These are phyloP conservation scores for Puccinellia tenuiflora DNA, from an alignment of 176 grass and related monocot species.

Conservation along the genomic window DNA sequence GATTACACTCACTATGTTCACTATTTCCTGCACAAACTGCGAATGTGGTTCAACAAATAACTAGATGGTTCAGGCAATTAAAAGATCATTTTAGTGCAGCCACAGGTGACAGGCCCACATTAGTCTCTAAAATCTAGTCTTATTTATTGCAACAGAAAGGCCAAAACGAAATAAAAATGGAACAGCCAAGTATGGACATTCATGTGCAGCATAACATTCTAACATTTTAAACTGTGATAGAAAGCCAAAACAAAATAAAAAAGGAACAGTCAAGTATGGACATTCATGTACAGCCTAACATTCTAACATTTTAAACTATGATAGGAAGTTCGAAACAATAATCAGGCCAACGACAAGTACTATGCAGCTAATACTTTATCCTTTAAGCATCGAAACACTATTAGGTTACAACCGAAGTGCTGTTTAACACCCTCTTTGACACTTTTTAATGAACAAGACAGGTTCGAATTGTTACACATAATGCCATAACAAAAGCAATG, in stretches of 20 bases:
- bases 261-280: neutral
- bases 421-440: neutral
- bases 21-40: neutral
- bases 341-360: neutral
- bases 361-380: neutral
- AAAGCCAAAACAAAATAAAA: neutral
- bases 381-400: neutral
- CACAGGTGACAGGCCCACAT: neutral
- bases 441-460: neutral
- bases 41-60: neutral
- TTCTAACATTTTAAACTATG: neutral
- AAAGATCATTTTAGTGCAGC: neutral
- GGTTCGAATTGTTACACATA: neutral
- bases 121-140: neutral
- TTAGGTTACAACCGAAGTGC: neutral
- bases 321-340: neutral
- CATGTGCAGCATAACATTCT: neutral
- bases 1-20: neutral
- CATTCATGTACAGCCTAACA: neutral
- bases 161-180: neutral
- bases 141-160: neutral
- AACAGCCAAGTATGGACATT: neutral
- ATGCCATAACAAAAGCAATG: neutral
- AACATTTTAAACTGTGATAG: neutral
- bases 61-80: neutral